Evolutionary conservation across 192 early-diverging fungal genomes (phyloP).

Genomic region (Entomortierella lignicola): DNA sequence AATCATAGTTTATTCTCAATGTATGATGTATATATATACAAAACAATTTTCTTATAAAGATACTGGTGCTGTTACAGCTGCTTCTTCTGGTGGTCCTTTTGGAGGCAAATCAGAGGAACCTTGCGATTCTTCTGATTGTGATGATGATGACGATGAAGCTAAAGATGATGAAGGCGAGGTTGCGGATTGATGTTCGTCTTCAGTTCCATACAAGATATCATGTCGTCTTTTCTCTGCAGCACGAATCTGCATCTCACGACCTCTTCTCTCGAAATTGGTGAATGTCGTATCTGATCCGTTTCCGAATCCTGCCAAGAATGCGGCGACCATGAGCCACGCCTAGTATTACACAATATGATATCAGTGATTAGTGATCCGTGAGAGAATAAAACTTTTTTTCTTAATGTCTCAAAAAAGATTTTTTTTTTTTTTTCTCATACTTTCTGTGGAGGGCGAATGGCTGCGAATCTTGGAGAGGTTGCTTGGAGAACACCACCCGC

Average conservation of each 20-base stretch:
- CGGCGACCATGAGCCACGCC: conserved; percentile 51
- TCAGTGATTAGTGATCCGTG: no score
- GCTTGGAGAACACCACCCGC: conserved; percentile 41
- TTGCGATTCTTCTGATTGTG: no score
- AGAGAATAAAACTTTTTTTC: no score
- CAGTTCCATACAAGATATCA: conserved; percentile 39
- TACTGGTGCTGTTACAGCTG: no score
- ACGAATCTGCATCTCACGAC: conserved; percentile 41
- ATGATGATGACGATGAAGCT: neutral
- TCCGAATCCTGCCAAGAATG: conserved; percentile 47
- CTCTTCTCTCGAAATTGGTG: conserved; percentile 51
- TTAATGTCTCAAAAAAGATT: no score
- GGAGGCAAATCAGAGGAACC: no score
- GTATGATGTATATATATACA: no score
- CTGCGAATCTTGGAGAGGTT: conserved; percentile 23
- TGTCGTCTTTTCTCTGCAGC: conserved; percentile 38
- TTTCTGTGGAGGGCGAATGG: conserved; percentile 47
- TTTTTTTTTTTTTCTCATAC: conserved; percentile 7
- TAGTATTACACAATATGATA: no score
- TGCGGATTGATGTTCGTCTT: conserved; percentile 4
- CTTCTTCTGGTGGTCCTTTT: no score
- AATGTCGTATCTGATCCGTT: conserved; percentile 51
- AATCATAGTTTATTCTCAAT: no score
- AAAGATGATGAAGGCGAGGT: conserved; percentile 11
- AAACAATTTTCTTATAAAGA: no score